Evolutionary conservation across 257 asterid species (phyloP).

Genomic region (Solanum sejunctum): DNA sequence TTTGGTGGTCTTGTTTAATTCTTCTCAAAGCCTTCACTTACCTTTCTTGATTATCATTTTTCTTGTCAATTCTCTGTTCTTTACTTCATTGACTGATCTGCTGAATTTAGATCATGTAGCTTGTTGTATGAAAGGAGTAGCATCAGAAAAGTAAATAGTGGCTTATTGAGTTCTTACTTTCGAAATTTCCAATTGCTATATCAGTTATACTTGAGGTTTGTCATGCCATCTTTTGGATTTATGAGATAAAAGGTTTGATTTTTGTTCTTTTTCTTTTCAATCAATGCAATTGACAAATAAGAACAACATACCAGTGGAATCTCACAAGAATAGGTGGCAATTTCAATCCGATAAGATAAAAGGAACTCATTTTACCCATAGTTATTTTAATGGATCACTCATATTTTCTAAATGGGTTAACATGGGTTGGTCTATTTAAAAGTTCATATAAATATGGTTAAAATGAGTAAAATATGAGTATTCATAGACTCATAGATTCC

Average conservation of each 20-base stretch:
- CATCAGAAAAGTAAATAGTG: neutral
- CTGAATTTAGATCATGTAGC: neutral
- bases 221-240: neutral
- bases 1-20: constrained; percentile 42
- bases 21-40: neutral
- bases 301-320: no score
- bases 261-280: neutral
- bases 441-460: no score
- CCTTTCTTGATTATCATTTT: neutral
- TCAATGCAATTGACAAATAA: neutral
- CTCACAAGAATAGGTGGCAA: neutral
- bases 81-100: neutral
- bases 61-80: neutral
- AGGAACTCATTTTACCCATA: no score
- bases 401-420: no score
- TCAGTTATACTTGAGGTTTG: neutral
- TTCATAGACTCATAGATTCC: no score
- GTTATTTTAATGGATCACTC: no score
- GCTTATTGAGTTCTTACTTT: neutral
- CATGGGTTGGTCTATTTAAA: no score
- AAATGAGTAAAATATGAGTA: no score
- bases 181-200: neutral
- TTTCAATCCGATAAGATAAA: no score
- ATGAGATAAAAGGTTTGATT: neutral
- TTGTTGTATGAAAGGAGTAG: neutral